Evolutionary conservation across 1,139 yeast species (phyloP), one percentile per base, ranked within the genome.

Genomic region (Hyphopichia burtonii): DNA sequence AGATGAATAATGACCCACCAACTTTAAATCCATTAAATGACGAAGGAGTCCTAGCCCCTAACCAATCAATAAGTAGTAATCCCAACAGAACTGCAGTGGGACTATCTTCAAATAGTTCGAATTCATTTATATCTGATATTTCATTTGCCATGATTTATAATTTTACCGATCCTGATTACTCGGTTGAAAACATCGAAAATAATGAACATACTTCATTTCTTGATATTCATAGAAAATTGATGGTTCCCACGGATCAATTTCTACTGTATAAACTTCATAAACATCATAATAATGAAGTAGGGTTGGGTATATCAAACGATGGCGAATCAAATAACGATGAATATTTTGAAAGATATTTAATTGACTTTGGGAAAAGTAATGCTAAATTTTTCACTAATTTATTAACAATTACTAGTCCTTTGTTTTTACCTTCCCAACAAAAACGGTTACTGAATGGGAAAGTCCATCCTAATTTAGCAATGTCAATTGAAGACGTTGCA

Each of bases 191-290:
- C 10, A 38, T 41, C 3, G 67, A 58, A 8, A 47, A 43, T 15
- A 16, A 16, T 7, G 68, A 65, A 11, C 66, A 60, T 41, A 47
- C 49, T 2, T 55, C 68, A 3, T 49, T 65, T 31, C 44, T 53
- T 27, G 76, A 71, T 27, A 55, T 68, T 11, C 74, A 67, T 41
- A 65, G 61, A 43, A 70, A 66, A 48, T 49, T 70, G 38, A 53
- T 69, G 56, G 50, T 64, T 4, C 76, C 76, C 0, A 65, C 76
- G 0, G 76, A 71, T 42, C 75, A 69, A 47, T 69, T 58, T 42
- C 47, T 71, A 20, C 70, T 54, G 43, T 52, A 51, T 25, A 59
- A 58, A 38, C 42, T 56, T 30, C 61, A 55, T 37, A 56, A 52
- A 36, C 49, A 45, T 10, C 54, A 37, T 15, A 38, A 19, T 22